These are phyloP conservation scores for Dorcoceras hygrometricum DNA, from an alignment of 257 asterid genomes.

Conservation along the genomic window DNA sequence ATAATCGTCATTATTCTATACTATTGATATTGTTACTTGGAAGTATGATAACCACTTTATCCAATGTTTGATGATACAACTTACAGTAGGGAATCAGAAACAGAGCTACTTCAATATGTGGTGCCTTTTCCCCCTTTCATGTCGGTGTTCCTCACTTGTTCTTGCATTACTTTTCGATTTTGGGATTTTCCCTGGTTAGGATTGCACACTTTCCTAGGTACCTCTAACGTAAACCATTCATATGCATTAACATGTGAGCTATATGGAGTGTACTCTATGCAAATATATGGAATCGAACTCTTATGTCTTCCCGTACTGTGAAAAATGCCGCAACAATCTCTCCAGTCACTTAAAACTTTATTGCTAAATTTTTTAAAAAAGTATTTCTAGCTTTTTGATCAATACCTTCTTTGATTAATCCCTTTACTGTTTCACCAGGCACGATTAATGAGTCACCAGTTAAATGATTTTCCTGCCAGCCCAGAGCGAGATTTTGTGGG, in stretches of 20 bases:
- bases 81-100: background rate
- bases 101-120: background rate
- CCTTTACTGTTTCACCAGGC: conserved; percentile 40
- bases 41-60: background rate
- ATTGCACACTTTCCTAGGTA: background rate
- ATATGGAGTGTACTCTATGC: background rate
- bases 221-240: background rate
- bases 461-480: conserved; percentile 36
- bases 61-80: background rate
- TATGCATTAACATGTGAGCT: background rate
- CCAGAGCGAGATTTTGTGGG: conserved; percentile 33
- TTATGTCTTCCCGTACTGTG: background rate
- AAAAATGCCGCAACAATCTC: background rate
- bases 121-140: background rate
- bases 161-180: too few species aligned
- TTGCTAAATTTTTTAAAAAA: background rate
- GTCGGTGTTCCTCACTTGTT: background rate
- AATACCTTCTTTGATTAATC: background rate
- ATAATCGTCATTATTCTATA: background rate
- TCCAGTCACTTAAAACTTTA: background rate
- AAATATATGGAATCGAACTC: background rate
- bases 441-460: conserved; percentile 45
- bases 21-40: background rate
- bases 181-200: background rate
- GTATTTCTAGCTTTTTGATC: conserved; percentile 8